Conservation (phyloP, 2,329 filamentous ascomycete genomes). For the Sporothrix schenckii region DNA sequence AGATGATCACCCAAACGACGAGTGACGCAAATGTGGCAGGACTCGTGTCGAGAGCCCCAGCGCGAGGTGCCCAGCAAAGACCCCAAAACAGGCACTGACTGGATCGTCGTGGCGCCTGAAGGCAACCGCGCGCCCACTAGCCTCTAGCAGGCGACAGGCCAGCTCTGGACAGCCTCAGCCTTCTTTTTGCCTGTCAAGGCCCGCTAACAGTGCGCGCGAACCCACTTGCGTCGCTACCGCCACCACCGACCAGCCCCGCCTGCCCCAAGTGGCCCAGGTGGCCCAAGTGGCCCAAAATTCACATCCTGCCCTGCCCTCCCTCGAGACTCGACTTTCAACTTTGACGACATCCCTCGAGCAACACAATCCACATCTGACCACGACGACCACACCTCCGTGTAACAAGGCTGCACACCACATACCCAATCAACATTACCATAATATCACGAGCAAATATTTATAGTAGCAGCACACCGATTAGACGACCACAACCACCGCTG, state of each 20-base stretch:
- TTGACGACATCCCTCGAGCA: not conserved
- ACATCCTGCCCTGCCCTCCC: not conserved
- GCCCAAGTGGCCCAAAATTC: not conserved
- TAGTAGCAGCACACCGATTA: not conserved
- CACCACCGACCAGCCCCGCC: slow-evolving; percentile 24
- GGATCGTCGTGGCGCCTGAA: slow-evolving; percentile 4
- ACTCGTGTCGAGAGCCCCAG: not conserved
- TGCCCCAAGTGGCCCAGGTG: not conserved
- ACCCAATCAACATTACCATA: not conserved
- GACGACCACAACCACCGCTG: not conserved
- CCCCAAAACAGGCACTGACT: not conserved
- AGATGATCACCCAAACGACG: not conserved
- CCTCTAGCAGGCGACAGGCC: not conserved
- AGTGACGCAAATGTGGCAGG: slow-evolving; percentile 3
- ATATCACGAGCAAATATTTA: not conserved
- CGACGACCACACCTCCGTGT: not conserved
- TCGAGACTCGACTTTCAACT: not conserved
- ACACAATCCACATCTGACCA: not conserved
- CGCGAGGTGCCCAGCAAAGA: not conserved
- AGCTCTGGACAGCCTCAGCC: not conserved
- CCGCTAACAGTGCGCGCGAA: not conserved
- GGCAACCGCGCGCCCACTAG: not conserved
- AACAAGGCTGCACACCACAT: not conserved
- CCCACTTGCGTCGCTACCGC: not conserved
- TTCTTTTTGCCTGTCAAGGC: not conserved